These are phyloP conservation scores for Zygoascus meyerae DNA, from an alignment of 1,139 yeast species.

Conservation along the genomic window DNA sequence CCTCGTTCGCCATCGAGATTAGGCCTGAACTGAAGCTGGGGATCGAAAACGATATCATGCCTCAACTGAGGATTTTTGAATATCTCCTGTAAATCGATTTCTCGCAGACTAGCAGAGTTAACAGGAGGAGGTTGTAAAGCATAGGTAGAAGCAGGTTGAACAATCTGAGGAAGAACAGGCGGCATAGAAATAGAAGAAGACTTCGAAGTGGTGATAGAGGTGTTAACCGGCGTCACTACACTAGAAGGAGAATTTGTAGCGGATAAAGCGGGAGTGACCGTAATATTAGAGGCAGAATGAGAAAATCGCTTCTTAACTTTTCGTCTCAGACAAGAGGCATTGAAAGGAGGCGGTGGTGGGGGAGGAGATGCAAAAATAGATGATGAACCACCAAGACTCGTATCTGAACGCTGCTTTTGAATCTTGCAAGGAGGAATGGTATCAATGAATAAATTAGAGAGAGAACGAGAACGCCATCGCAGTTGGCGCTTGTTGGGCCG, in stretches of 20 bases:
- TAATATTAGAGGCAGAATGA: slow-evolving; percentile 5
- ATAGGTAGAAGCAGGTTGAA: slow-evolving; percentile 10
- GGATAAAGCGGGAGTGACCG: not conserved
- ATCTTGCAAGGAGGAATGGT: slow-evolving; percentile 9
- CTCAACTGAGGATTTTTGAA: slow-evolving; percentile 87
- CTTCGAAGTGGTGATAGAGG: slow-evolving; percentile 3
- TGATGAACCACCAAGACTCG: not conserved
- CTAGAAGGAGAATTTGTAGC: not conserved
- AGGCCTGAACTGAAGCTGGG: slow-evolving; percentile 87
- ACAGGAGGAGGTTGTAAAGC: slow-evolving; percentile 63
- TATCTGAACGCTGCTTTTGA: slow-evolving; percentile 9
- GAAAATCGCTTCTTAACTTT: slow-evolving; percentile 2
- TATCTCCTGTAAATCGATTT: slow-evolving; percentile 83
- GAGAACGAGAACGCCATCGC: slow-evolving; percentile 10
- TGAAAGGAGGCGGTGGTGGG: slow-evolving; percentile 6
- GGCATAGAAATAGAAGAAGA: slow-evolving; percentile 7
- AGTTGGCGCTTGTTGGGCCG: slow-evolving; percentile 6
- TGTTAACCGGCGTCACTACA: not conserved
- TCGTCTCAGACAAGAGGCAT: slow-evolving; percentile 5
- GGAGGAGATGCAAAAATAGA: slow-evolving; percentile 3
- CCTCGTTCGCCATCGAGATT: slow-evolving; percentile 90
- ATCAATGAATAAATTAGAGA: slow-evolving; percentile 5
- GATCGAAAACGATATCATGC: slow-evolving; percentile 89
- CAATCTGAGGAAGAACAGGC: slow-evolving; percentile 1
- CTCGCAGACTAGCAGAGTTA: slow-evolving; percentile 73